These are phyloP conservation scores for Thalia dealbata DNA, from an alignment of 176 grass and related monocot genomes.

Conservation along the genomic window DNA sequence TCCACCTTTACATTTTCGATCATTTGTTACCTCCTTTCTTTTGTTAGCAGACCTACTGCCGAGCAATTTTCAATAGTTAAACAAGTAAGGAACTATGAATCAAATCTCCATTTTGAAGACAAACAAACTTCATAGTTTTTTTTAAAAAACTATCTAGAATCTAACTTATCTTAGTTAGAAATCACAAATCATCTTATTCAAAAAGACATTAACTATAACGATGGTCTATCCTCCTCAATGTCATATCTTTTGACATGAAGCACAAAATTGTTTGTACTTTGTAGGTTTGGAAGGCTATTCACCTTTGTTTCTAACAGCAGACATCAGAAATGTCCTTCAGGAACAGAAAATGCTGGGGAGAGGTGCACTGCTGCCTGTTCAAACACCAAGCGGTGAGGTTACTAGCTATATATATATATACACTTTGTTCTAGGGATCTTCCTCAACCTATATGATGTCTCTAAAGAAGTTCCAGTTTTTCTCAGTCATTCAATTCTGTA, in stretches of 20 bases:
- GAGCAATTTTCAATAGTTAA: too few species aligned
- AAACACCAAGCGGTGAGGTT: neutral
- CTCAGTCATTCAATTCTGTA: neutral
- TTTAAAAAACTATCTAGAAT: too few species aligned
- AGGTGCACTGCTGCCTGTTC: neutral
- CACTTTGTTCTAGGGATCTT: neutral
- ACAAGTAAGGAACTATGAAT: too few species aligned
- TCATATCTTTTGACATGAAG: neutral
- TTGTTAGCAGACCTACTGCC: too few species aligned
- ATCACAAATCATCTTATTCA: too few species aligned
- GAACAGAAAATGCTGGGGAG: neutral
- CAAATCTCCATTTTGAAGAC: too few species aligned
- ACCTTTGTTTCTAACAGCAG: neutral
- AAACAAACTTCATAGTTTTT: too few species aligned
- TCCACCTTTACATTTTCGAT: too few species aligned
- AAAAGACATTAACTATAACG: too few species aligned
- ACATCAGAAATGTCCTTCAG: too few species aligned
- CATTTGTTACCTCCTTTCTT: too few species aligned
- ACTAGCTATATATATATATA: neutral
- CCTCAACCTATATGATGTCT: neutral
- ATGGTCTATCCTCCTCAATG: neutral
- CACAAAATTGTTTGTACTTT: neutral
- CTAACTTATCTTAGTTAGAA: too few species aligned
- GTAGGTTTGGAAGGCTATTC: neutral
- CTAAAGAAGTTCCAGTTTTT: neutral